These are phyloP conservation scores for Rhytidiadelphus loreus DNA, from an alignment of 225 moss, liverwort and hornwort species.

Conservation along the genomic window DNA sequence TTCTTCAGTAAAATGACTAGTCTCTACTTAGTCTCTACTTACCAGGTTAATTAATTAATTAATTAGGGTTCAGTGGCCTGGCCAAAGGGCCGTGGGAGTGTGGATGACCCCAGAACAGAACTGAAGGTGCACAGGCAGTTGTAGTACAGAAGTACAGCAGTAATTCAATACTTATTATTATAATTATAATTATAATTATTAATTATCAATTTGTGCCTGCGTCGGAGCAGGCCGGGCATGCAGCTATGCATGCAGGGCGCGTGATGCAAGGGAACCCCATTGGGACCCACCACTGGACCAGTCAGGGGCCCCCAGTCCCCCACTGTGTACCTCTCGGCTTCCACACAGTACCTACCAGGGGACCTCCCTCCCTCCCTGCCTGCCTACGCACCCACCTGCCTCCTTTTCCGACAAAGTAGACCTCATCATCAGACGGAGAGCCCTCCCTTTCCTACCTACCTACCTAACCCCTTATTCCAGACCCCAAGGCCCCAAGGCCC, in stretches of 20 bases:
- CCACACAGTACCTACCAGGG: background rate
- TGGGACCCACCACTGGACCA: background rate
- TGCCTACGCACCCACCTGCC: background rate
- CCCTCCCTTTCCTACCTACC: background rate
- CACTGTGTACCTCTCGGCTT: too few species aligned
- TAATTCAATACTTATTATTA: background rate
- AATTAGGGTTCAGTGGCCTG: background rate
- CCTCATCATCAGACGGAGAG: constrained; percentile 9
- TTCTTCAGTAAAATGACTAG: background rate
- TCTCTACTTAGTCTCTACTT: too few species aligned
- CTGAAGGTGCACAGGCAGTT: background rate
- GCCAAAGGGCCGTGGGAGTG: background rate
- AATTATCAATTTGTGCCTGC: too few species aligned
- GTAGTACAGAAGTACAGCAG: background rate
- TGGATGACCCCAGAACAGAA: background rate
- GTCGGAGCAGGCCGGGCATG: background rate
- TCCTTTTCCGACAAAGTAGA: background rate
- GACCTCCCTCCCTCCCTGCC: too few species aligned
- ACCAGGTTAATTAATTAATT: background rate
- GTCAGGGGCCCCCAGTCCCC: background rate
- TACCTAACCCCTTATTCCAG: too few species aligned
- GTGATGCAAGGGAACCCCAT: background rate
- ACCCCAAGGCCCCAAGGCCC: background rate
- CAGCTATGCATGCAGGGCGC: background rate
- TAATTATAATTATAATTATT: too few species aligned